Percentiles rank a stretch among this genome's conserved stretches.
phyloP scores from a whole-genome alignment of 2,329 filamentous ascomycete genomes.

The Zymoseptoria passerinii region DNA sequence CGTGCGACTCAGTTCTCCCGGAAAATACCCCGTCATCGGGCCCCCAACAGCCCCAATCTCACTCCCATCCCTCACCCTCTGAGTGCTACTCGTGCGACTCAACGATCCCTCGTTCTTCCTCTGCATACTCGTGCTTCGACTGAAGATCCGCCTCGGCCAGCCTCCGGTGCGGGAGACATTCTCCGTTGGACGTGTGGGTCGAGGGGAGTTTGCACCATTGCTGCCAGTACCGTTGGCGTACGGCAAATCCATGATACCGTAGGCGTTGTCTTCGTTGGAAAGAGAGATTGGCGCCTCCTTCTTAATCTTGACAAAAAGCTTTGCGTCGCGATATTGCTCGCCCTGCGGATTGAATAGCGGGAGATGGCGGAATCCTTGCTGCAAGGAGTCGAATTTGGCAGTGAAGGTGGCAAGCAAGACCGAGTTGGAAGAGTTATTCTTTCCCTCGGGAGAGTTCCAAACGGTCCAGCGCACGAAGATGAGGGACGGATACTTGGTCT shows the following conservation, averaged over 20 bases:
- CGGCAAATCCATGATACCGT: slow-evolving; percentile 19
- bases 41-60: slow-evolving; percentile 11
- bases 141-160: slow-evolving; percentile 37
- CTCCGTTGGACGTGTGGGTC: slow-evolving; percentile 19
- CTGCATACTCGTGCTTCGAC: slow-evolving; percentile 37
- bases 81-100: slow-evolving; percentile 1
- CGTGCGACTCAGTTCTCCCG: slow-evolving; percentile 22
- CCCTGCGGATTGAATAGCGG: slow-evolving; percentile 82
- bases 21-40: neutral
- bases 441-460: slow-evolving; percentile 73
- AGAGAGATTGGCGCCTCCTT: slow-evolving; percentile 39
- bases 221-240: neutral
- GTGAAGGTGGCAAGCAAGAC: slow-evolving; percentile 77
- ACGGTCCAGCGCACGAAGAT: slow-evolving; percentile 92
- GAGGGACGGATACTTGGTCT: slow-evolving; percentile 88
- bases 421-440: slow-evolving; percentile 53
- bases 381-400: slow-evolving; percentile 80
- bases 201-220: slow-evolving; percentile 16
- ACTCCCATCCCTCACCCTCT: neutral
- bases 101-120: slow-evolving; percentile 18
- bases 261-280: slow-evolving; percentile 23
- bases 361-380: slow-evolving; percentile 85
- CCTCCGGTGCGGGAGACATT: neutral
- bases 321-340: slow-evolving; percentile 90
- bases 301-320: slow-evolving; percentile 81